phyloP scores from a whole-genome alignment of 306 rosid genomes.

The Dryas drummondii region DNA sequence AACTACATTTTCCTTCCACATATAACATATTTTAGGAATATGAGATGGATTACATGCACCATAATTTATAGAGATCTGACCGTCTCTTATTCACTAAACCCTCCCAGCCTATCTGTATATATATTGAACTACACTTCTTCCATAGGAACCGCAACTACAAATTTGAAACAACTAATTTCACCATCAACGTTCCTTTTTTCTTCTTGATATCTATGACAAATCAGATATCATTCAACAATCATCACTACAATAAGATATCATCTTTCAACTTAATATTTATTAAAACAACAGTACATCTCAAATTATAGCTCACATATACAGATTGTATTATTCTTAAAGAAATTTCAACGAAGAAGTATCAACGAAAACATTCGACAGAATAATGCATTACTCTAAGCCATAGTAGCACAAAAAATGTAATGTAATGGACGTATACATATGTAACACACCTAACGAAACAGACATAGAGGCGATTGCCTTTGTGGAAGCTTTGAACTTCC shows the following conservation, averaged over 20 bases:
- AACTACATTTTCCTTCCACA: neutral
- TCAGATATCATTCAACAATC: neutral
- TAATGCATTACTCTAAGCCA: conserved; percentile 18
- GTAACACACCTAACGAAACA: conserved; percentile 68
- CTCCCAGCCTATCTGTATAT: neutral
- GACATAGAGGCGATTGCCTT: conserved; percentile 75
- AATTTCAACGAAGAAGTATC: neutral
- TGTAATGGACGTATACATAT: neutral
- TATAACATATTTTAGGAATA: neutral
- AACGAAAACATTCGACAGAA: conserved; percentile 7
- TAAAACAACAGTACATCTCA: neutral
- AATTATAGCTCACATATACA: neutral
- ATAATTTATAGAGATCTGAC: neutral
- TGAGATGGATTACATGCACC: neutral
- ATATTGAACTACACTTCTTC: neutral
- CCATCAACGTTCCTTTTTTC: neutral
- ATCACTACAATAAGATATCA: neutral
- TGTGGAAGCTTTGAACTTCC: conserved; percentile 78
- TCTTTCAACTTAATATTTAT: neutral
- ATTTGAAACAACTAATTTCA: neutral
- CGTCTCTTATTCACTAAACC: neutral
- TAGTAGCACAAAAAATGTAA: conserved; percentile 12
- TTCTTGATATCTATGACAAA: neutral
- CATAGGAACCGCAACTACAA: neutral
- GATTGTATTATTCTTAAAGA: neutral